Percentiles rank a stretch among this genome's conserved stretches.
Conservation (phyloP, 768 basidiomycete species). For the Boletus bicolor region DNA sequence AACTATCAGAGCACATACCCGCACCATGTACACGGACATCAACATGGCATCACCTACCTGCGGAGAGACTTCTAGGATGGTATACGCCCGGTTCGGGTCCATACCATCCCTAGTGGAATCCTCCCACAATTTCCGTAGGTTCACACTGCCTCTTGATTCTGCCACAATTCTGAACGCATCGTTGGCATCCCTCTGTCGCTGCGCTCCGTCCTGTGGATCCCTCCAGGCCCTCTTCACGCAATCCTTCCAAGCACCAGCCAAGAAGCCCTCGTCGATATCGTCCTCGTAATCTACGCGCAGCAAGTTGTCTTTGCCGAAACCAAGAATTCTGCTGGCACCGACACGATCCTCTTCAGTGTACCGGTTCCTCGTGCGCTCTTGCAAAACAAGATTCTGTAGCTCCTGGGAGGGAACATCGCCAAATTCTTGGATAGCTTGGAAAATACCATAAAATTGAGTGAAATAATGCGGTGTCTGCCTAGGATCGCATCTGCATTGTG, state of each 20-base stretch:
- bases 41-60: constrained; percentile 80
- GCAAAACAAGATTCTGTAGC: constrained; percentile 55
- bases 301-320: constrained; percentile 60
- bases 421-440: constrained; percentile 46
- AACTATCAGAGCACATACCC: constrained; percentile 44
- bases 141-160: constrained; percentile 53
- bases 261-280: constrained; percentile 66
- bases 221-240: constrained; percentile 57
- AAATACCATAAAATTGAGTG: constrained; percentile 50
- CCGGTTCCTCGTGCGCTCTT: constrained; percentile 62
- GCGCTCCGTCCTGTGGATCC: constrained; percentile 40
- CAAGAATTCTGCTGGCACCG: constrained; percentile 49
- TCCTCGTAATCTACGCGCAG: constrained; percentile 67
- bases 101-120: constrained; percentile 53
- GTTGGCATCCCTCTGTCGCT: constrained; percentile 52
- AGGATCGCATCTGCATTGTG: constrained; percentile 81
- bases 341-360: constrained; percentile 58
- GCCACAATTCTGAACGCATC: constrained; percentile 70
- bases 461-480: constrained; percentile 61
- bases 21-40: constrained; percentile 64
- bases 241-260: constrained; percentile 66
- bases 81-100: constrained; percentile 69
- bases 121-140: constrained; percentile 50
- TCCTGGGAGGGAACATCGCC: constrained; percentile 44
- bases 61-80: constrained; percentile 62